Base-by-base conservation (phyloP, 2,329 filamentous ascomycete genomes). In the Elsinoe perseae region DNA sequence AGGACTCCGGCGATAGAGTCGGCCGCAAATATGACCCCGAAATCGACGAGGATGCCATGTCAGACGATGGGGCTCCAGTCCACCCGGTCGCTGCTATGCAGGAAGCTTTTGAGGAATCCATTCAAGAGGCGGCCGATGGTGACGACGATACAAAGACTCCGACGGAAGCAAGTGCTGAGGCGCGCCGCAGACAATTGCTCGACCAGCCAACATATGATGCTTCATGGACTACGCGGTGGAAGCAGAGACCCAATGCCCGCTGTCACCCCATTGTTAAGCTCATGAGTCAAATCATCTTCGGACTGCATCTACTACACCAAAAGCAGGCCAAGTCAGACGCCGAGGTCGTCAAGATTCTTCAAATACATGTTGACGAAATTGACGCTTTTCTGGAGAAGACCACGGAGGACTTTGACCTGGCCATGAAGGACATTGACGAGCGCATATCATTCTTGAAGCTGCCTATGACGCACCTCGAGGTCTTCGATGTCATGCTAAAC, bases 241-340 rank as follows among this genome's bases (percentile, higher is more conserved):
- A 85, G 57, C 84, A 87, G 68, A 82, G 84, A 54, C 79, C 83
- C 0, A 83, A 83, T 42, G 88, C 93, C 68, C 81, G 82, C 65
- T 86, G 89, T 66, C 93, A 97, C 67, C 89, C 95, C 61, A 75
- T 97, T 58, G 85, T 86, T 76, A 96, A 96, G 73, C 81, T 96
- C 50, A 81, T 95, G 67, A 85, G 92, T 14, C 92, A 97, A 71
- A 91, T 97, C 63, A 86, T 89, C 1, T 97, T 97, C 69, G 92
- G 93, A 18, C 85, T 97, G 34, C 91, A 96, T 69, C 77, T 97
- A 43, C 74, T 97, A 57, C 82, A 95, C 56, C 85, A 91, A 65
- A 84, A 85, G 59, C 82, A 95, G 69, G 91, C 93, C 54, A 95
- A 92, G 70, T 95, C 89, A 63, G 87, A 95, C 62, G 79, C 83